Conservation (phyloP, 2,329 filamentous ascomycete genomes). For the Rhinocladiella mackenziei region DNA sequence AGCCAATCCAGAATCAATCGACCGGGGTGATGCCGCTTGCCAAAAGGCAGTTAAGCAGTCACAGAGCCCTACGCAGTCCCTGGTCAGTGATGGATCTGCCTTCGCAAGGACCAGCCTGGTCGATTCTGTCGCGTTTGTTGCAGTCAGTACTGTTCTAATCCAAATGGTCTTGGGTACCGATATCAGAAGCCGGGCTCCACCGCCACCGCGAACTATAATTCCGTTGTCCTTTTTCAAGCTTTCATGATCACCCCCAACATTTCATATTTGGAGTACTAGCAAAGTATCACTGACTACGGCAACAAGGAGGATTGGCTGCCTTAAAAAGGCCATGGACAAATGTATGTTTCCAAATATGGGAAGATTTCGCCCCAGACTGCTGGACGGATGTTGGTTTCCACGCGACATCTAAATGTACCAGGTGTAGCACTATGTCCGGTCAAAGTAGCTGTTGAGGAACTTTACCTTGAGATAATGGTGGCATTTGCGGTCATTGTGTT, state of each 20-base stretch:
- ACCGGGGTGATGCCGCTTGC: slow-evolving; percentile 15
- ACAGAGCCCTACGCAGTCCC: slow-evolving; percentile 5
- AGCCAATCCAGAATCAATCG: slow-evolving; percentile 6
- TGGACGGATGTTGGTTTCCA: slow-evolving; percentile 4
- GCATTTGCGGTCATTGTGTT: slow-evolving; percentile 4
- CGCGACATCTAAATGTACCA: neutral
- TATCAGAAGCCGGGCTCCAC: neutral
- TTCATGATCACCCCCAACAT: slow-evolving; percentile 2
- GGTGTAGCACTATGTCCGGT: slow-evolving; percentile 18
- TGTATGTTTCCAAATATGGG: slow-evolving; percentile 2
- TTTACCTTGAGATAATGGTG: slow-evolving; percentile 11
- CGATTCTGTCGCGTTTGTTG: too few relatives aligned
- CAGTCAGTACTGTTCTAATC: neutral
- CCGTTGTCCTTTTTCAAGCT: slow-evolving; percentile 1
- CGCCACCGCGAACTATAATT: slow-evolving; percentile 3
- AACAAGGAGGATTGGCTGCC: neutral
- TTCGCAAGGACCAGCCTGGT: slow-evolving; percentile 6
- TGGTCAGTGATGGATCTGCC: neutral
- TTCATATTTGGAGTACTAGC: neutral
- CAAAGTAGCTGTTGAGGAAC: slow-evolving; percentile 12
- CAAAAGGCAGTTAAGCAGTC: slow-evolving; percentile 3
- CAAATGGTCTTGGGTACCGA: neutral
- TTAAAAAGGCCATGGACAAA: neutral
- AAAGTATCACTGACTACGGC: neutral
- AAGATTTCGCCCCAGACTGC: slow-evolving; percentile 7